These are phyloP conservation scores for Aspergillus sp. DNA, from an alignment of 2,329 filamentous ascomycete genomes.

Conservation along the genomic window DNA sequence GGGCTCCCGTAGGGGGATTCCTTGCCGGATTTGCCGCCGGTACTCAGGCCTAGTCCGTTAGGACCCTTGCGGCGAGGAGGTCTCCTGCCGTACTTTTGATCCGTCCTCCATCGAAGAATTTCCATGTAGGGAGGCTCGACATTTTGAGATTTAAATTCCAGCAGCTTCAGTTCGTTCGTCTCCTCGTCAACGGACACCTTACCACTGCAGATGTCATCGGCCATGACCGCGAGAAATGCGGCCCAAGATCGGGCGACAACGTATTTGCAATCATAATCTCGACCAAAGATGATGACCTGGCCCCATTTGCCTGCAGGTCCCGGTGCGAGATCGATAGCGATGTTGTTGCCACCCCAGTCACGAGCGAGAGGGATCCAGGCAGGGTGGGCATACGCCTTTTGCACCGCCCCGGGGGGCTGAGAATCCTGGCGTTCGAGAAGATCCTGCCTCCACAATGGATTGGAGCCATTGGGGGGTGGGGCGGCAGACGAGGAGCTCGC, in stretches of 20 bases:
- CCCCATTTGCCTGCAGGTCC: conserved; percentile 91
- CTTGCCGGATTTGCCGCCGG: conserved; percentile 46
- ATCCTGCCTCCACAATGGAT: conserved; percentile 78
- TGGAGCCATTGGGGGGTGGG: conserved; percentile 55
- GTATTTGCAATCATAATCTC: conserved; percentile 98
- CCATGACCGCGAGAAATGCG: conserved; percentile 78
- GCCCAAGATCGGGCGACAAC: conserved; percentile 92
- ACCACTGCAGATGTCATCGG: conserved; percentile 85
- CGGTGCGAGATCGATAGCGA: conserved; percentile 88
- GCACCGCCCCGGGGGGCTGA: conserved; percentile 80
- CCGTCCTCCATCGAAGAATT: conserved; percentile 90
- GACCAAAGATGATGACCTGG: conserved; percentile 92
- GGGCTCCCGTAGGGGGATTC: conserved; percentile 56
- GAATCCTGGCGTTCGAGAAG: conserved; percentile 82
- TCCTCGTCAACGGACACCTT: conserved; percentile 95
- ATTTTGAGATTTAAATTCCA: conserved; percentile 83
- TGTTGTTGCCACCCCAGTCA: conserved; percentile 98
- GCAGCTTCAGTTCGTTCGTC: conserved; percentile 82
- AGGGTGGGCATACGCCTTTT: conserved; percentile 89
- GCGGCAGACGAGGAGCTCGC: conserved; percentile 61
- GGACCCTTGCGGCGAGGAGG: conserved; percentile 50
- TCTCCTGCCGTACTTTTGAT: conserved; percentile 83
- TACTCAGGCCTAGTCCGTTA: conserved; percentile 54
- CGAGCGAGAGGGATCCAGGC: conserved; percentile 94
- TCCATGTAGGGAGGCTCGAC: conserved; percentile 93